Evolutionary conservation across 371 early-diverging fungal genomes (phyloP), one percentile per base, ranked within the genome.

Genomic region (Nematocida sp.): DNA sequence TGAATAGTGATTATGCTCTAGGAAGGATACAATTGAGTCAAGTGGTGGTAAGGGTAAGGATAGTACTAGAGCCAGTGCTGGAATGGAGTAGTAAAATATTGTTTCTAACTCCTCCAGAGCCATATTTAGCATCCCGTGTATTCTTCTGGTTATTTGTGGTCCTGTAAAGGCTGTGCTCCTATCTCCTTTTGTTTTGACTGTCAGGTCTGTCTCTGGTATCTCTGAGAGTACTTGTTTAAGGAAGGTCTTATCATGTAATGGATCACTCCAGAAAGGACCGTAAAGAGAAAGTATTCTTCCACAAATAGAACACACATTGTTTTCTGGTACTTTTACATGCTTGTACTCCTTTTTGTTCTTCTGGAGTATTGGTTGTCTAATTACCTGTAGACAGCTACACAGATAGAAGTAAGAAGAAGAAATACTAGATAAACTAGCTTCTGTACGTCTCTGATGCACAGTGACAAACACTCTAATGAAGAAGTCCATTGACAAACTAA

Each of bases 391-490:
- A 52, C 83, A 83, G 1, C 38, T 29, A 51, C 83, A 83, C 23
- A 84, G 19, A 21, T 70, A 66, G 40, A 63, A 75, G 52, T 75
- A 15, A 9, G 74, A 29, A 64, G 76, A 80, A 15, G 65, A 45
- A 1, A 34, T 19, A 40, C 78, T 19, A 21, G 7, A 87, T 81
- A 86, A 82, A 77, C 91, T 93, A 34, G 88, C 87, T 75, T 86
- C 79, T 23, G 82, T 78, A 1, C 94, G 86, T n/a, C 87, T 89
- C 27, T 87, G 86, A 62, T 85, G 83, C 1, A 99, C 92, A n/a
- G 89, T 87, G 13, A 97, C 91, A 86, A 99, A 97, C 9, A 98
- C 88, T 49, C 99, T 87, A 31, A 97, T 86, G 82, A 98, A 99
- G 80, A 94, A 99, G 85, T 99, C 99, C 51, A 98, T 93, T 78